Evolutionary conservation across 495 filamentous ascomycete genomes (phyloP), one percentile per base, ranked within the genome.

Genomic region (Annulohypoxylon maeteangense): DNA sequence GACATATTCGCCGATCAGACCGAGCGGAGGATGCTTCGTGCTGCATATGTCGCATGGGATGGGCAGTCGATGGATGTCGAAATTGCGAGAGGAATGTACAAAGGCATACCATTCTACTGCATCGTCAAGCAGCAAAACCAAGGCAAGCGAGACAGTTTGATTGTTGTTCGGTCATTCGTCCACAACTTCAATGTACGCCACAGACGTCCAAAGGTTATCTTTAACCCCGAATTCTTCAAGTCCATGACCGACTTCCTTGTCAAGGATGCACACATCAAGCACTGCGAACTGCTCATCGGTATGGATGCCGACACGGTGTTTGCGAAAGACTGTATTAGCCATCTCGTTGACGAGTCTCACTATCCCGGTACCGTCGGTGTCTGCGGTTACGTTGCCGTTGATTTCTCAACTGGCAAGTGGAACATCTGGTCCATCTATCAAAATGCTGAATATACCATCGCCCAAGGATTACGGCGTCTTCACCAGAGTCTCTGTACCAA

Each of bases 121-220:
- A 77, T 77, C 1, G 88, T 89, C 53, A 91, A 90, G 78, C 89
- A 91, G 76, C 88, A 91, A 75, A 93, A 93, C 70, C 86, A 90
- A 54, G 91, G 91, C 63, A 93, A 93, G 79, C 85, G 91, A 74
- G 91, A 93, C 80, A 90, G 89, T 78, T 88, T 93, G 78, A 91
- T 92, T 67, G 88, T 93, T 61, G 81, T 90, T 48, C 92, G 92
- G 85, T 91, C 89, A 5, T 93, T 93, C 80, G 79, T 93, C 70
- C 89, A 93, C 75, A 92, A 93, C 76, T 91, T 93, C 76, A 92
- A 78, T 31, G 5, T 58, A 22, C 76, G 76, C 7, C 38, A 27
- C 16, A 61, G 51, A 7, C 70, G 64, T 6, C 65, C 68, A 0
- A 65, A 63, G 38, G 68, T 71, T 42, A 74, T 78, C 12, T 77